A percentile compares a stretch with the other conserved stretches of the same genome.
phyloP scores from a whole-genome alignment of 768 basidiomycete genomes.

The Infundibulicybe gibba region DNA sequence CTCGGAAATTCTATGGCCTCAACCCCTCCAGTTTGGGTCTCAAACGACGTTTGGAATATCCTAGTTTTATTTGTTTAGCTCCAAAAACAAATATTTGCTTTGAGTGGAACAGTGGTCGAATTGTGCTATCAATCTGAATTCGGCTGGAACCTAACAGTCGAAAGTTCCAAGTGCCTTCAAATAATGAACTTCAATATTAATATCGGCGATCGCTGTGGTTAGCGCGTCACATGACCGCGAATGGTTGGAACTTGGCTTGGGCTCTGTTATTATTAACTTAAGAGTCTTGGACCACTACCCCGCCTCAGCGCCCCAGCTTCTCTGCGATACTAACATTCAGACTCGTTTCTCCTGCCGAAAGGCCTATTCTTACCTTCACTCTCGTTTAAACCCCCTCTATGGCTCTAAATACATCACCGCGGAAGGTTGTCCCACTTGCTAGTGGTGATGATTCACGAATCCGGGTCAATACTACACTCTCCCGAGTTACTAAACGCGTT shows the following conservation, averaged over 20 bases:
- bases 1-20: too few species aligned
- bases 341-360: slow-evolving; percentile 2
- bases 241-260: slow-evolving; percentile 12
- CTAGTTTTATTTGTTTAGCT: too few species aligned
- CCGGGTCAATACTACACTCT: slow-evolving; percentile 34
- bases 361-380: neutral
- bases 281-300: too few species aligned
- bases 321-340: neutral
- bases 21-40: too few species aligned
- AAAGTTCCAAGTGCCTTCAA: too few species aligned
- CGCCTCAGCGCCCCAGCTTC: slow-evolving; percentile 1
- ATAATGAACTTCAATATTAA: too few species aligned
- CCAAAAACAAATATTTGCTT: too few species aligned
- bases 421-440: slow-evolving; percentile 73
- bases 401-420: slow-evolving; percentile 67
- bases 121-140: too few species aligned
- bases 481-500: slow-evolving; percentile 66
- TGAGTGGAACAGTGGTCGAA: too few species aligned
- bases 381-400: slow-evolving; percentile 26
- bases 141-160: too few species aligned
- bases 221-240: slow-evolving; percentile 24
- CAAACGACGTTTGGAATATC: too few species aligned
- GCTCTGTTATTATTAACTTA: slow-evolving; percentile 1
- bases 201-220: too few species aligned
- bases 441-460: slow-evolving; percentile 57